A percentile compares a stretch with the other conserved stretches of the same genome.
phyloP scores from a whole-genome alignment of 73 alveolate species.

The Paramecium tetraurelia region DNA sequence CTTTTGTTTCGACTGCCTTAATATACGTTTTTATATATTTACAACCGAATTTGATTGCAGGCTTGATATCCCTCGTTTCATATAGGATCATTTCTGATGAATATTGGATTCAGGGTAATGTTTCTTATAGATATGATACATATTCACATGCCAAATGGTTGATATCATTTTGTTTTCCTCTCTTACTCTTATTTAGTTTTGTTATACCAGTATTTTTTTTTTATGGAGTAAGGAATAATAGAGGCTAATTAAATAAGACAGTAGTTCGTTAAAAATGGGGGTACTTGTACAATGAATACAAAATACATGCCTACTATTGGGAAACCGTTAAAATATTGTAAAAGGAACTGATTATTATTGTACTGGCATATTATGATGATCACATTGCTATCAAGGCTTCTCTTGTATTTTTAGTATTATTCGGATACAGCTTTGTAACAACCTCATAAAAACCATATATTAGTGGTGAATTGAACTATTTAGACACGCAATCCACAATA shows the following conservation, averaged over 20 bases:
- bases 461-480: background rate
- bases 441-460: background rate
- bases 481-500: background rate
- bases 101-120: conserved; percentile 27
- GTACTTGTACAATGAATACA: conserved; percentile 7
- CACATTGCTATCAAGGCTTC: background rate
- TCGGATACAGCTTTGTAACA: background rate
- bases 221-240: background rate
- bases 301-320: background rate
- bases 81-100: background rate
- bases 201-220: background rate
- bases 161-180: background rate
- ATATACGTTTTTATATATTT: background rate
- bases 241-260: background rate
- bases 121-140: conserved; percentile 14
- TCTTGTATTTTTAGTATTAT: background rate
- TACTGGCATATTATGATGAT: conserved; percentile 6
- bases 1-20: background rate
- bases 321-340: background rate
- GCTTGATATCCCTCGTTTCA: background rate
- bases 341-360: background rate
- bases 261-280: background rate
- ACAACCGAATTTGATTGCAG: background rate
- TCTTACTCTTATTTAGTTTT: background rate
- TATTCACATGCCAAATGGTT: background rate